A percentile compares a stretch with the other conserved stretches of the same genome.
Conservation (phyloP, 164 flowering plant species). For the Piper betle region DNA sequence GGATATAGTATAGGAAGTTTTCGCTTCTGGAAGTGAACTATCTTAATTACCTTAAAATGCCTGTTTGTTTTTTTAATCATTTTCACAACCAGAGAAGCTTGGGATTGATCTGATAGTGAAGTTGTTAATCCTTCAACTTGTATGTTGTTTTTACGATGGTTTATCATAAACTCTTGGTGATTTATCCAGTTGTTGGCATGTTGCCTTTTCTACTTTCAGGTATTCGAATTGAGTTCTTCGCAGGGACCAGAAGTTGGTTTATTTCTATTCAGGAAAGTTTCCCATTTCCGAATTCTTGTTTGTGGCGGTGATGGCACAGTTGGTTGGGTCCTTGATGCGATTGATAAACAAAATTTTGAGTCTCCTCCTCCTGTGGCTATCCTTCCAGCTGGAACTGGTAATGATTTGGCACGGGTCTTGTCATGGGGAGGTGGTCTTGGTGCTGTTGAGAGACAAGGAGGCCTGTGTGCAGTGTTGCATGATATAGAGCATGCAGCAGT, state of each 20-base stretch:
- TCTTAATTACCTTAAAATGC: too few species aligned
- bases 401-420: slow-evolving; percentile 93
- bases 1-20: too few species aligned
- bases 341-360: slow-evolving; percentile 89
- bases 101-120: too few species aligned
- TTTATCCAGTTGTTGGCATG: background rate
- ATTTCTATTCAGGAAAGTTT: slow-evolving; percentile 66
- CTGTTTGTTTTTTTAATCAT: too few species aligned
- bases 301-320: slow-evolving; percentile 99
- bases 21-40: too few species aligned
- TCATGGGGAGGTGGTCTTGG: slow-evolving; percentile 97
- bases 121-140: too few species aligned
- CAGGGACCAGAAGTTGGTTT: slow-evolving; percentile 94
- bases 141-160: too few species aligned
- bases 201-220: slow-evolving; percentile 28
- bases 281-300: slow-evolving; percentile 89
- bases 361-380: slow-evolving; percentile 99
- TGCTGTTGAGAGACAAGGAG: slow-evolving; percentile 94
- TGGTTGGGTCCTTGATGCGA: slow-evolving; percentile 92
- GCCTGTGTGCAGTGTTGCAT: slow-evolving; percentile 67
- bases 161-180: background rate
- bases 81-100: too few species aligned
- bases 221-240: slow-evolving; percentile 71
- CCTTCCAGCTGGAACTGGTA: slow-evolving; percentile 98
- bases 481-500: slow-evolving; percentile 96